Evolutionary conservation across 768 basidiomycete species (phyloP).

Genomic region (Xerocomellus chrysenteron): DNA sequence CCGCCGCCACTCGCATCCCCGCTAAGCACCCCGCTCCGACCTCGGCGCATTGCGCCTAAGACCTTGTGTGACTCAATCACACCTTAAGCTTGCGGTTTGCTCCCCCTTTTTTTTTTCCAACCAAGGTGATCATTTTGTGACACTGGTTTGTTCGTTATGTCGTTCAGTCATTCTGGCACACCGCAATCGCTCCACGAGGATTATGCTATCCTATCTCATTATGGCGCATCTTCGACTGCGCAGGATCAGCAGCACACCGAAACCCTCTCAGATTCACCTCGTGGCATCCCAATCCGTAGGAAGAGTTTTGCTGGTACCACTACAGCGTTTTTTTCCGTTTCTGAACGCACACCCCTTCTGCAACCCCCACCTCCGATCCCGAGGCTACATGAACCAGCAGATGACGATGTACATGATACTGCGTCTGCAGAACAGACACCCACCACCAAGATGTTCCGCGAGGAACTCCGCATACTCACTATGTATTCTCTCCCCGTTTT

Average conservation of each 20-base stretch:
- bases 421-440: constrained; percentile 17
- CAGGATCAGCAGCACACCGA: constrained; percentile 5
- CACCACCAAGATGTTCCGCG: constrained; percentile 42
- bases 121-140: not conserved
- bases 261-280: constrained; percentile 13
- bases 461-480: constrained; percentile 58
- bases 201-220: constrained; percentile 60
- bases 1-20: too few relatives aligned
- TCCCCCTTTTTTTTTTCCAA: not conserved
- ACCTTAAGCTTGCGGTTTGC: too few relatives aligned
- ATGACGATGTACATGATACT: constrained; percentile 12
- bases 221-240: constrained; percentile 33
- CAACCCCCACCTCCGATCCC: constrained; percentile 46
- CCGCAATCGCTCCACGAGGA: constrained; percentile 57
- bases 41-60: too few relatives aligned
- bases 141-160: constrained; percentile 9
- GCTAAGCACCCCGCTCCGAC: too few relatives aligned
- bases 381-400: constrained; percentile 53
- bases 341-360: constrained; percentile 61
- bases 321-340: not conserved
- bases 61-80: too few relatives aligned
- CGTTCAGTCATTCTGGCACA: constrained; percentile 14
- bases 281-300: constrained; percentile 18
- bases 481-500: constrained; percentile 73
- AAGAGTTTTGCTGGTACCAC: not conserved